Percentiles rank a stretch among this genome's conserved stretches.
These are phyloP conservation scores for Polytrichum formosum DNA, from an alignment of 225 moss, liverwort and hornwort species.

Conservation along the genomic window DNA sequence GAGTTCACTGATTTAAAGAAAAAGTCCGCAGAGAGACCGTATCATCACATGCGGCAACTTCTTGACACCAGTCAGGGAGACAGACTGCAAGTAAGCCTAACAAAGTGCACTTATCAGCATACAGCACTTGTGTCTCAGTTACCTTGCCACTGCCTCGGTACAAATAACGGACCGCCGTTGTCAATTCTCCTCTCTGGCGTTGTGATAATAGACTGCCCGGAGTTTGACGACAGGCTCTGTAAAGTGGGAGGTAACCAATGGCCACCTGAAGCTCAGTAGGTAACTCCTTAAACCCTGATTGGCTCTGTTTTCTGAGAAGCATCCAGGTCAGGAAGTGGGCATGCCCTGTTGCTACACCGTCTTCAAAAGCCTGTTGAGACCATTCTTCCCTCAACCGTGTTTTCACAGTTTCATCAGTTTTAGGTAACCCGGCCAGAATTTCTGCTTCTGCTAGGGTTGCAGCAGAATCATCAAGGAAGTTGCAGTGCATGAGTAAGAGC, in stretches of 20 bases:
- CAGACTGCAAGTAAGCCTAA: constrained; percentile 44
- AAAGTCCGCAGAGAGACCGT: constrained; percentile 28
- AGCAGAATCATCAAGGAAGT: constrained; percentile 45
- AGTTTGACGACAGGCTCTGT: constrained; percentile 36
- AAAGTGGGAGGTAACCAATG: constrained; percentile 51
- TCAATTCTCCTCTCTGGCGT: constrained; percentile 53
- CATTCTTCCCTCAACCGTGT: constrained; percentile 45
- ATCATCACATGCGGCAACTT: constrained; percentile 37
- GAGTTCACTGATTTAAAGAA: constrained; percentile 59
- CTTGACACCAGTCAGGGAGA: constrained; percentile 62
- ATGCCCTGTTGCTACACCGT: constrained; percentile 40
- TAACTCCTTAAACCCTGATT: constrained; percentile 44
- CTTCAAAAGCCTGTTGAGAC: constrained; percentile 51
- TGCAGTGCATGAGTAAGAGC: constrained; percentile 42
- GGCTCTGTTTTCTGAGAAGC: constrained; percentile 48
- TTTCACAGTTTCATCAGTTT: constrained; percentile 47
- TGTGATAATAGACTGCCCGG: constrained; percentile 50
- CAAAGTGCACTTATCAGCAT: constrained; percentile 49
- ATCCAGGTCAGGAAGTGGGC: constrained; percentile 56
- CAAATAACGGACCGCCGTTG: constrained; percentile 42
- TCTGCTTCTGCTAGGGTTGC: constrained; percentile 47
- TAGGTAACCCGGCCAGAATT: constrained; percentile 32
- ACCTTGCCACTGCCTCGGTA: constrained; percentile 47
- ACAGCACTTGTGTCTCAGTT: constrained; percentile 30
- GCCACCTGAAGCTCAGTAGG: constrained; percentile 59